Conservation (phyloP, 2,329 filamentous ascomycete species). For the Pestalotiopsis sp. region DNA sequence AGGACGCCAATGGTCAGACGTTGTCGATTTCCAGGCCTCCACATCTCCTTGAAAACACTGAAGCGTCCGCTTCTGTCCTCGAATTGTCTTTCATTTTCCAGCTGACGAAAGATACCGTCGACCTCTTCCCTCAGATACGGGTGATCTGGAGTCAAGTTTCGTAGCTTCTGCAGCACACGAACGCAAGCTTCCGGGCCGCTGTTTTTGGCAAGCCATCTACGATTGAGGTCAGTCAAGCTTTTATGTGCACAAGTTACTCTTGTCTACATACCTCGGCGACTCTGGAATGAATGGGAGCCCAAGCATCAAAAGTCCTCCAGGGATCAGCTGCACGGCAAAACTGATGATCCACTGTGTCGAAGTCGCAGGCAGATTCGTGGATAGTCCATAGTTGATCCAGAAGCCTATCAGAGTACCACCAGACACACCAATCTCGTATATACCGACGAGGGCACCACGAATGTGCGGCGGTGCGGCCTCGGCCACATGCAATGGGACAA, state of each 20-base stretch:
- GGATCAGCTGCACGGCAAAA: conserved; percentile 28
- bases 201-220: not conserved
- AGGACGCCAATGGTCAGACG: not conserved
- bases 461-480: conserved; percentile 27
- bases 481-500: conserved; percentile 30
- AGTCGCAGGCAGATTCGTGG: conserved; percentile 25
- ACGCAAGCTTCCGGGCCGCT: not conserved
- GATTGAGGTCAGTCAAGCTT: not conserved
- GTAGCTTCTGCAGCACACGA: not conserved
- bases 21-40: not conserved
- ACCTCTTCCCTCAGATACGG: conserved; percentile 1
- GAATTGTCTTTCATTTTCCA: not conserved
- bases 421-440: conserved; percentile 41
- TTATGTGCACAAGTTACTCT: not conserved
- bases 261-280: not conserved
- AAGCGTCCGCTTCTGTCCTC: not conserved
- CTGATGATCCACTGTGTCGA: conserved; percentile 31
- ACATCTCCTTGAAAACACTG: not conserved
- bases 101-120: not conserved
- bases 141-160: not conserved
- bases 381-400: conserved; percentile 38
- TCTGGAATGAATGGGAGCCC: not conserved
- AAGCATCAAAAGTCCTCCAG: conserved; percentile 29
- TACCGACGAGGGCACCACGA: conserved; percentile 38
- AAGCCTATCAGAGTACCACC: conserved; percentile 25